These are phyloP conservation scores for Mortierella hygrophila DNA, from an alignment of 192 early-diverging fungal genomes.

Conservation along the genomic window DNA sequence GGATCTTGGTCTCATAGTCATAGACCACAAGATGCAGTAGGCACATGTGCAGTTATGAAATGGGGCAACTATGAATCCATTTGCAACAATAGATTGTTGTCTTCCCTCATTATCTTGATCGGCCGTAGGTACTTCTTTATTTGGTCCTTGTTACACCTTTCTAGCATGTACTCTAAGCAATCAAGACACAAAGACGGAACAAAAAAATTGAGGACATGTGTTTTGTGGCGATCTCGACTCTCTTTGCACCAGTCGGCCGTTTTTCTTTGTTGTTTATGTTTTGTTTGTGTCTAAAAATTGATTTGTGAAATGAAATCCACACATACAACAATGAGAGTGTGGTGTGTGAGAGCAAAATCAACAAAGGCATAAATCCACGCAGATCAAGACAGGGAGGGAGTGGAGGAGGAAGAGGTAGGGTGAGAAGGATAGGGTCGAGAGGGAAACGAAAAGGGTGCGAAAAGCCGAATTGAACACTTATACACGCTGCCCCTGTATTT, in stretches of 20 bases:
- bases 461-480: too few species aligned
- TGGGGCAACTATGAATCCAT: too few species aligned
- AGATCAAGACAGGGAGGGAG: not conserved
- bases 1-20: too few species aligned
- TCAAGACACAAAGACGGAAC: not conserved
- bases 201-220: not conserved
- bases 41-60: too few species aligned
- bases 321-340: not conserved
- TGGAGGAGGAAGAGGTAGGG: not conserved
- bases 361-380: not conserved
- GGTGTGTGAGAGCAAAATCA: not conserved
- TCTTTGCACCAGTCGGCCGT: slow-evolving; percentile 1
- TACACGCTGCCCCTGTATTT: too few species aligned
- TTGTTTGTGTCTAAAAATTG: not conserved
- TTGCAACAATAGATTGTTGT: too few species aligned
- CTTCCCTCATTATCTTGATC: too few species aligned
- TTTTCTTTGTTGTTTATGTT: not conserved
- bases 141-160: too few species aligned
- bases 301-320: not conserved
- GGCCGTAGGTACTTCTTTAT: too few species aligned
- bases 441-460: too few species aligned
- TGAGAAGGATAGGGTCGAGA: not conserved
- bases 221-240: not conserved
- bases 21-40: too few species aligned
- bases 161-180: too few species aligned